These are phyloP conservation scores for Barbarea vulgaris DNA, from an alignment of 345 rosid species.

Conservation along the genomic window DNA sequence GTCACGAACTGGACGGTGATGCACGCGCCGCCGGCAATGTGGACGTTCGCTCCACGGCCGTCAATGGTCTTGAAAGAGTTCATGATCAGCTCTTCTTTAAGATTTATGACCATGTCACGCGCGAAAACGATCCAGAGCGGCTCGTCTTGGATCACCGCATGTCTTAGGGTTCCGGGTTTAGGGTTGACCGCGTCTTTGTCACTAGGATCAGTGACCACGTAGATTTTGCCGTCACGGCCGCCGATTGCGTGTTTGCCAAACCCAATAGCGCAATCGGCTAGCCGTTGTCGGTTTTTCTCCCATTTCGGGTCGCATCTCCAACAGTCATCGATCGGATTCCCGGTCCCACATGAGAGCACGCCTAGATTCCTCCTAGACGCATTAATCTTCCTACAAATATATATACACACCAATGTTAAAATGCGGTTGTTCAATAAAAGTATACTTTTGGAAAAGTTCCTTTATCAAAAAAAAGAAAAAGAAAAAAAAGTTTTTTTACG, in stretches of 20 bases:
- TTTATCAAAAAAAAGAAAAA: too few relatives aligned
- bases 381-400: constrained; percentile 50
- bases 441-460: neutral
- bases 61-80: constrained; percentile 70
- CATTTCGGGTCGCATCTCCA: constrained; percentile 66
- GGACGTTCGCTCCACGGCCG: constrained; percentile 61
- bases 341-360: constrained; percentile 62
- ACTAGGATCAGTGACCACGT: constrained; percentile 53
- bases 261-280: constrained; percentile 65
- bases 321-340: constrained; percentile 69
- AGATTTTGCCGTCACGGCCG: constrained; percentile 62
- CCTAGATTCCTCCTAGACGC: constrained; percentile 67
- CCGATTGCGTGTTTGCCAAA: constrained; percentile 73
- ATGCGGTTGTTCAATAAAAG: constrained; percentile 1
- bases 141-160: constrained; percentile 60
- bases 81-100: constrained; percentile 61
- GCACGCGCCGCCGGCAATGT: constrained; percentile 65
- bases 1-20: constrained; percentile 66
- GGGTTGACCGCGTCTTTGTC: constrained; percentile 59
- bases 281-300: constrained; percentile 57
- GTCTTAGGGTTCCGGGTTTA: constrained; percentile 62
- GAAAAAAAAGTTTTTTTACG: neutral
- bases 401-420: constrained; percentile 10
- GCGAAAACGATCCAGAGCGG: constrained; percentile 67
- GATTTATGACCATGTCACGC: constrained; percentile 61